These are phyloP conservation scores for Evernia prunastri DNA, from an alignment of 495 filamentous ascomycete species.

Conservation along the genomic window DNA sequence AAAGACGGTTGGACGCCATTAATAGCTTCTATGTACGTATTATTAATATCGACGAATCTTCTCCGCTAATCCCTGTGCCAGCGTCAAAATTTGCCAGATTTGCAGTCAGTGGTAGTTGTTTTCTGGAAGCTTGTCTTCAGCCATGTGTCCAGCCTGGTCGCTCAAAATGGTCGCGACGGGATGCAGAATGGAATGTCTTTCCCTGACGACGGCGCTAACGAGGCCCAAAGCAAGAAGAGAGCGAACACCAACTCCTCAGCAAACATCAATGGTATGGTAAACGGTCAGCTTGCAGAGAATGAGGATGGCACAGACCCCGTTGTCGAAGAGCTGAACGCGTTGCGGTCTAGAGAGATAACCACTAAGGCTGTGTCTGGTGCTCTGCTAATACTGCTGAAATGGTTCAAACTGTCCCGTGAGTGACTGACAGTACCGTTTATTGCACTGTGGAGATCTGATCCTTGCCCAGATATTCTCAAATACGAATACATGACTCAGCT, in stretches of 20 bases:
- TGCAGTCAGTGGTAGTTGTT: conserved; percentile 93
- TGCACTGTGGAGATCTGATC: conserved; percentile 27
- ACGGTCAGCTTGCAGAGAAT: conserved; percentile 28
- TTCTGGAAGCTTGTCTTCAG: conserved; percentile 78
- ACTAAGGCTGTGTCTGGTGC: conserved; percentile 85
- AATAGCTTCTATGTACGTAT: conserved; percentile 77
- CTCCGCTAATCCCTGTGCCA: conserved; percentile 36
- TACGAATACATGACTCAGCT: conserved; percentile 95
- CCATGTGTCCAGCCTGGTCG: conserved; percentile 59
- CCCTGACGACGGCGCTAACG: conserved; percentile 26
- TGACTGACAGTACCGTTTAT: conserved; percentile 8
- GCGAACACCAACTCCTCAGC: conserved; percentile 26
- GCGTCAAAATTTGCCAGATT: conserved; percentile 67
- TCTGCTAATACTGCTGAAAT: conserved; percentile 80
- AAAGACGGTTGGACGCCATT: conserved; percentile 63
- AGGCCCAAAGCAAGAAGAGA: conserved; percentile 25
- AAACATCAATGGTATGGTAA: conserved; percentile 30
- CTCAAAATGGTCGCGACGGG: conserved; percentile 46
- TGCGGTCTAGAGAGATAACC: conserved; percentile 75
- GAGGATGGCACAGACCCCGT: conserved; percentile 38
- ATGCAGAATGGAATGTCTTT: conserved; percentile 36
- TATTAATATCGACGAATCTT: conserved; percentile 6
- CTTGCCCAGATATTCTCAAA: conserved; percentile 71
- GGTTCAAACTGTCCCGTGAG: conserved; percentile 93
- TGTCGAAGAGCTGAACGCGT: conserved; percentile 70